Evolutionary conservation across 805 yeast species (phyloP).

Genomic region (Starmerella ratchasimensis): DNA sequence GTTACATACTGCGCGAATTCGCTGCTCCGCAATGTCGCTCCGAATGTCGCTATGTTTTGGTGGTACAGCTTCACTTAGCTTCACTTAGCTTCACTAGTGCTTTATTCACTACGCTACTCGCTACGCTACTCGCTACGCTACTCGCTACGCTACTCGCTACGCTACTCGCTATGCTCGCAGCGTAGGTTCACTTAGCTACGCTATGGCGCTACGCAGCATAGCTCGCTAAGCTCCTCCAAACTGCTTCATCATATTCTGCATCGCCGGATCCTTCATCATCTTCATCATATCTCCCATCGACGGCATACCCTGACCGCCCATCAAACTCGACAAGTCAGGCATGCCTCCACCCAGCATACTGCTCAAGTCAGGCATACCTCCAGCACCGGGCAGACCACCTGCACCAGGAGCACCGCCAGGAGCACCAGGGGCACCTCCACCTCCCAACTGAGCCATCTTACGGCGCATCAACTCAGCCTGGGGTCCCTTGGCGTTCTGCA

Average conservation of each 20-base stretch:
- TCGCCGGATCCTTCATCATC: slow-evolving; percentile 39
- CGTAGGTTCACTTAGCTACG: no score
- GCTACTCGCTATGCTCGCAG: no score
- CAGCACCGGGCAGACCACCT: slow-evolving; percentile 27
- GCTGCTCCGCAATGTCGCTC: no score
- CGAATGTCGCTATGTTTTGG: no score
- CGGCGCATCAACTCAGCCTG: slow-evolving; percentile 36
- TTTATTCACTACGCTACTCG: no score
- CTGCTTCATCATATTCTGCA: slow-evolving; percentile 34
- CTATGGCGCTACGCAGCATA: no score
- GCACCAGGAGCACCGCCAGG: slow-evolving; percentile 23
- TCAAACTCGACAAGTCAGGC: slow-evolving; percentile 60
- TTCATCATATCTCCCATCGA: slow-evolving; percentile 51
- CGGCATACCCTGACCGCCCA: slow-evolving; percentile 57
- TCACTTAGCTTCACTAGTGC: no score
- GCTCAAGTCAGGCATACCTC: slow-evolving; percentile 41
- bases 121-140: no score
- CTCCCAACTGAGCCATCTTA: slow-evolving; percentile 31
- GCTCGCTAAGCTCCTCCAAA: slow-evolving; percentile 13
- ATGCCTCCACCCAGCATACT: slow-evolving; percentile 43
- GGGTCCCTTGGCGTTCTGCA: slow-evolving; percentile 29
- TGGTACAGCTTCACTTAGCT: no score
- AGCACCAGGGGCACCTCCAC: slow-evolving; percentile 32
- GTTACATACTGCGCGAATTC: no score
- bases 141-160: no score